These are phyloP conservation scores for Alectoria sarmentosa DNA, from an alignment of 495 filamentous ascomycete species.

Conservation along the genomic window DNA sequence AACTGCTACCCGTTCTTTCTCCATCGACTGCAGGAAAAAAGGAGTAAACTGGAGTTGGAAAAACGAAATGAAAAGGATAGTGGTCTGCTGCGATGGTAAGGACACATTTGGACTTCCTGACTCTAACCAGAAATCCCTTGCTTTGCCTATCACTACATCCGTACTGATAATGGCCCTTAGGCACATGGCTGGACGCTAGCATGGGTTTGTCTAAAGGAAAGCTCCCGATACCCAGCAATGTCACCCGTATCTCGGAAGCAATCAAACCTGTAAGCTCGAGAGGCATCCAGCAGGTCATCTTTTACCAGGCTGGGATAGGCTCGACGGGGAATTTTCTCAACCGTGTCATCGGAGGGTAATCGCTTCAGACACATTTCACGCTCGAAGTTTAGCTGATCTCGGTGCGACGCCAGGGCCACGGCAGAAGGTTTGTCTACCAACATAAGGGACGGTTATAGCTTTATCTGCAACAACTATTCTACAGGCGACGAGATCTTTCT, in stretches of 20 bases:
- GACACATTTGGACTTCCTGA: background rate
- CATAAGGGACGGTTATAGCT: conserved; percentile 19
- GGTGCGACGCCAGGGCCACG: background rate
- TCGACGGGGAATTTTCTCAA: conserved; percentile 29
- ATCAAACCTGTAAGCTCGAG: conserved; percentile 31
- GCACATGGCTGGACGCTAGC: conserved; percentile 26
- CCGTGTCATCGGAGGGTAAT: conserved; percentile 23
- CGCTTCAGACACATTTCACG: background rate
- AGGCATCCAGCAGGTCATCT: conserved; percentile 42
- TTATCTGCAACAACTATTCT: conserved; percentile 29
- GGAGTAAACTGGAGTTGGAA: background rate
- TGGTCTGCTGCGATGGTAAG: conserved; percentile 27
- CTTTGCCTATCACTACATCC: background rate
- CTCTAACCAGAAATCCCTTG: background rate
- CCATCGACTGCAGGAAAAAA: background rate
- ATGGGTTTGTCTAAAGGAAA: conserved; percentile 23
- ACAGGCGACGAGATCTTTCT: conserved; percentile 51
- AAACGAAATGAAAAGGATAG: conserved; percentile 21
- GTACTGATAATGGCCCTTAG: background rate
- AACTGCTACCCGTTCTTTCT: background rate
- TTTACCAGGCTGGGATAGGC: conserved; percentile 49
- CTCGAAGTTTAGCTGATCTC: conserved; percentile 10
- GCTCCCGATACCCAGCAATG: conserved; percentile 38
- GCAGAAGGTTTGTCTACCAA: conserved; percentile 13
- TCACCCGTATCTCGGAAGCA: conserved; percentile 38